Base-by-base conservation (phyloP, 805 yeast genomes). In the Lipomyces anomalus region DNA sequence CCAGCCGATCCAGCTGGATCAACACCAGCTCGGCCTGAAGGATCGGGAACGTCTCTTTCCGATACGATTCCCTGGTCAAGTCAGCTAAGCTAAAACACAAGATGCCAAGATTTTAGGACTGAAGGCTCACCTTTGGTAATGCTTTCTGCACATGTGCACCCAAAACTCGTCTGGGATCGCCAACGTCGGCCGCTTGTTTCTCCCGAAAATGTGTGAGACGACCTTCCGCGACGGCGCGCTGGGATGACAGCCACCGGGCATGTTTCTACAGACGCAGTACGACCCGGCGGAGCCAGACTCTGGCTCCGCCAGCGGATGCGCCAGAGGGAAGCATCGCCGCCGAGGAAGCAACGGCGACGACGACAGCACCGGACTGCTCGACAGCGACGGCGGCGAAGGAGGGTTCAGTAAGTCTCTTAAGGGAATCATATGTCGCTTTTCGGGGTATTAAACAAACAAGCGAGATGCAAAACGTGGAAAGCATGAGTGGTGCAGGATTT, bases 111-210 rank as follows among this genome's bases (percentile, higher is more conserved):
- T 34, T 34, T 18, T 34, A 34, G 16, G 23, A 11, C 16, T 16
- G 9, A n/a, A 17, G 17, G 7, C 33, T 7, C 16, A 41, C 46
- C 53, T 28, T 28, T 51, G 55, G 24, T 51, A 51, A 29, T 51
- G 54, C 18, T 50, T 38, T 6, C 55, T 43, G 41, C 55, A 51
- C 35, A 48, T 35, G 23, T 41, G 30, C 9, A 51, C 47, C 54
- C 55, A 51, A 20, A 45, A 32, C 9, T 22, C 21, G 9, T 46
- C 48, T 4, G 55, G 55, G 18, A 51, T 41, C 13, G 55, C 50
- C 4, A 44, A 35, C n/a, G 55, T 51, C 46, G 48, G 54, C 18
- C 55, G 53, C 38, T 51, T 51, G 42, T 51, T 51, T 16, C 55
- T 47, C 17, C 55, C 55, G 35, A 51, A 51, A 22, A 51, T 46